phyloP scores from a whole-genome alignment of 1,139 yeast species.

The Candida sanyaensis region DNA sequence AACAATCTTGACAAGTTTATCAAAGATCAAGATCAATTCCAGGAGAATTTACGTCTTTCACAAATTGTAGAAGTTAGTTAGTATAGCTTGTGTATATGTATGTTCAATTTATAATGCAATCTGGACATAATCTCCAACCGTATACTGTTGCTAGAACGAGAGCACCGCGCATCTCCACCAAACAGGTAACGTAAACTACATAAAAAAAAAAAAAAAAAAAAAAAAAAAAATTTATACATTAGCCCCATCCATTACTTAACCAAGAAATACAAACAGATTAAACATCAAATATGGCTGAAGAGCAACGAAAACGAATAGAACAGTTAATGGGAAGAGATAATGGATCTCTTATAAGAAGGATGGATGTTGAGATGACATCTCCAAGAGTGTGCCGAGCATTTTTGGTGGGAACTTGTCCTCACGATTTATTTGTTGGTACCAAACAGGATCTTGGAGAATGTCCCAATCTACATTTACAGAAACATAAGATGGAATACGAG shows the following conservation, averaged over 20 bases:
- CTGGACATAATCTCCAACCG: no score
- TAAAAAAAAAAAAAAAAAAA: slow-evolving; percentile 7
- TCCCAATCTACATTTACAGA: slow-evolving; percentile 74
- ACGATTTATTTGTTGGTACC: slow-evolving; percentile 79
- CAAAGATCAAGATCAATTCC: slow-evolving; percentile 16
- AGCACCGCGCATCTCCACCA: no score
- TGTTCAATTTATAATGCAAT: no score
- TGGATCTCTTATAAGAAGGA: slow-evolving; percentile 33
- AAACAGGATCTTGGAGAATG: slow-evolving; percentile 85
- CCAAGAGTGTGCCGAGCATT: slow-evolving; percentile 77
- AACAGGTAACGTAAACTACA: no score
- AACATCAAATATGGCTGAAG: slow-evolving; percentile 51
- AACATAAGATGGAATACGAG: slow-evolving; percentile 72
- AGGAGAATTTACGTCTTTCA: slow-evolving; percentile 21
- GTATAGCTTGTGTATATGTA: neutral
- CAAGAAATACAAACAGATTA: no score
- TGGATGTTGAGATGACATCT: slow-evolving; percentile 57
- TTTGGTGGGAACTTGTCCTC: slow-evolving; percentile 86
- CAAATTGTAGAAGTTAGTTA: neutral
- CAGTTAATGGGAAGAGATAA: slow-evolving; percentile 80
- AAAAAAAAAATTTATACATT: neutral
- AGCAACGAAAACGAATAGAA: slow-evolving; percentile 74
- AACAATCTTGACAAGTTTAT: slow-evolving; percentile 30
- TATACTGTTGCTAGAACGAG: no score
- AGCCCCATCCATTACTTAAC: no score